Percentiles rank a stretch among this genome's conserved stretches.
Evolutionary conservation across 441 rosid genomes (phyloP).

Genomic region (Iberis amara): DNA sequence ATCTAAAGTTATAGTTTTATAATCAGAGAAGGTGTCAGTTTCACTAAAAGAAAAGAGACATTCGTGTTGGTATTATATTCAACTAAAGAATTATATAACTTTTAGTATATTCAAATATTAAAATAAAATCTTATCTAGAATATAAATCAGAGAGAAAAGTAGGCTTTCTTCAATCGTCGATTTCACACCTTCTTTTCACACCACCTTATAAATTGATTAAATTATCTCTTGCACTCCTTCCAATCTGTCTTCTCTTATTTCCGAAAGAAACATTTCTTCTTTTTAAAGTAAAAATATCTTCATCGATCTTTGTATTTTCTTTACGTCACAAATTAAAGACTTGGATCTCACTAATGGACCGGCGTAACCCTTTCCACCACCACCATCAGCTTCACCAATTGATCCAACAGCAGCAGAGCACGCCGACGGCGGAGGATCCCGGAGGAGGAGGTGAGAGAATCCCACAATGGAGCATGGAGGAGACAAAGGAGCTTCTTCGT

Average conservation of each 20-base stretch:
- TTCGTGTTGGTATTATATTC: constrained; percentile 22
- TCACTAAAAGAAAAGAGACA: constrained; percentile 15
- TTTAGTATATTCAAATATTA: constrained; percentile 13
- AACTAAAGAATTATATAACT: constrained; percentile 9
- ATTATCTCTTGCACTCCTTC: too few species aligned
- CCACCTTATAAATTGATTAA: too few species aligned
- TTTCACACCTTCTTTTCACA: too few species aligned
- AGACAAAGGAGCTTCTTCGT: constrained; percentile 70
- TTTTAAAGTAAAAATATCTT: too few species aligned
- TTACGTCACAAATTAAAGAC: constrained; percentile 26
- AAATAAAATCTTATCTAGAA: not conserved
- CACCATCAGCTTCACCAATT: constrained; percentile 44
- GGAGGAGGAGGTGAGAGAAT: constrained; percentile 48
- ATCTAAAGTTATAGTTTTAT: too few species aligned
- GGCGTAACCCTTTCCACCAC: constrained; percentile 34
- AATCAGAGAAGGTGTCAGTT: constrained; percentile 18
- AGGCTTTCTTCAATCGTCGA: too few species aligned
- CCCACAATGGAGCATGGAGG: constrained; percentile 91
- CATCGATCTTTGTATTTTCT: constrained; percentile 21
- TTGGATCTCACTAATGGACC: constrained; percentile 38
- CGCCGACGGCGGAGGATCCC: constrained; percentile 38
- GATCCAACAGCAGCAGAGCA: constrained; percentile 37
- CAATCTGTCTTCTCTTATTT: constrained; percentile 22
- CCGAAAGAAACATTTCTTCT: constrained; percentile 26
- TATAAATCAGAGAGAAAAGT: not conserved